Base-by-base conservation (phyloP, 2,329 filamentous ascomycete species). In the Pseudogymnoascus verrucosus region DNA sequence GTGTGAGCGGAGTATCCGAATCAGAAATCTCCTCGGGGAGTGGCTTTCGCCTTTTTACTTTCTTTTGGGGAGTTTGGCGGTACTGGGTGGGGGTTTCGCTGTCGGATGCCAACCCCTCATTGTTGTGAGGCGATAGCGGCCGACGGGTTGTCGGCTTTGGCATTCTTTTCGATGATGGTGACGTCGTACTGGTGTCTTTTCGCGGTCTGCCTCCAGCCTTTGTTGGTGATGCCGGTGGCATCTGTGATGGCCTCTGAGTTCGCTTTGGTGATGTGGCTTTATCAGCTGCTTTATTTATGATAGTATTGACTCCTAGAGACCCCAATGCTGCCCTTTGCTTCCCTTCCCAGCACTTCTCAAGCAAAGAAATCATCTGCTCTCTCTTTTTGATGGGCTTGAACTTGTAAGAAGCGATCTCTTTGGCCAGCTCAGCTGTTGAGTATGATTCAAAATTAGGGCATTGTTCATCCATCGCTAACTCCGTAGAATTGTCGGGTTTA, bases 351-450 rank as follows among this genome's bases (percentile, higher is more conserved):
- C 90, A 92, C 70, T 86, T 83, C 61, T 89, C 78, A 11, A 93
- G 76, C 10, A 91, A 74, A 1, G 84, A 78, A 65, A 93, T 86
- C 87, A 90, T 91, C 7, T 84, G 84, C 60, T 82, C 79, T 16
- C 89, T 81, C 63, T 79, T 84, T 71, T 87, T 90, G 31, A 92
- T 77, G 1, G 86, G 78, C 71, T 92, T 93, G 75, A 93, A 92
- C 0, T 88, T 88, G 69, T 86, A 91, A 0, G 79, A 78, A 4
- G 81, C 76, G 51, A 93, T 76, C 69, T 88, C 81, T 63, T 80
- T 83, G 2, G 84, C 77, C 14, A 93, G 76, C 64, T 89, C 83
- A 7, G 79, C 75, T 65, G 88, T 86, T 2, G 86, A 86, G 64
- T 84, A 86, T 0, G 82, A 74, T 42, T 82, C 79, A 65, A 83